phyloP scores from a whole-genome alignment of 129 eudicot genomes.

The Lonicera japonica region DNA sequence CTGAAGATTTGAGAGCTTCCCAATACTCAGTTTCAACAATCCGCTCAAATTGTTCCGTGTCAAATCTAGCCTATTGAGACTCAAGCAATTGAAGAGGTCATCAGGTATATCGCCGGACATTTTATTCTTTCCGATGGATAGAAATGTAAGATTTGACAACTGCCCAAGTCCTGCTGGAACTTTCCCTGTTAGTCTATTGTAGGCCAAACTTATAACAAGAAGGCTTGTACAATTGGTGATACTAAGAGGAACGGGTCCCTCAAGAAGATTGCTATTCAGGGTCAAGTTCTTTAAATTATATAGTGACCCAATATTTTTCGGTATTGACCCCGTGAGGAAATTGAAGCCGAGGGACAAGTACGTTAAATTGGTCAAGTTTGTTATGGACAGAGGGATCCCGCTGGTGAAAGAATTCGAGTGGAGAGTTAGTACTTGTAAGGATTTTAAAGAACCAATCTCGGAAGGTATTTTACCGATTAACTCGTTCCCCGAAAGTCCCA shows the following conservation, averaged over 20 bases:
- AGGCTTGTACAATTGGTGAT: slow-evolving; percentile 60
- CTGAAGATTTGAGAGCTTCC: slow-evolving; percentile 44
- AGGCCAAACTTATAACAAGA: slow-evolving; percentile 28
- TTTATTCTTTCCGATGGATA: slow-evolving; percentile 31
- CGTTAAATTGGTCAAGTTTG: slow-evolving; percentile 45
- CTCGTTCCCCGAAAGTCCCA: slow-evolving; percentile 50
- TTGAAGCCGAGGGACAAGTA: slow-evolving; percentile 44
- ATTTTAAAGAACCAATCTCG: slow-evolving; percentile 30
- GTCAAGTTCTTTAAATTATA: slow-evolving; percentile 51
- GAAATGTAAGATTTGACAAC: slow-evolving; percentile 42
- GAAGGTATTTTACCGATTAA: slow-evolving; percentile 51
- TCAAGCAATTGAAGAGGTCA: slow-evolving; percentile 51
- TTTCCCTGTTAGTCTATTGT: slow-evolving; percentile 38
- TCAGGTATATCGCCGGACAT: slow-evolving; percentile 56
- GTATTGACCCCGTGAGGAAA: slow-evolving; percentile 54
- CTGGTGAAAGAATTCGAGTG: slow-evolving; percentile 57
- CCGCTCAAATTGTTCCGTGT: slow-evolving; percentile 44
- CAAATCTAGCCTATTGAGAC: slow-evolving; percentile 32
- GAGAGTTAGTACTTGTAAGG: slow-evolving; percentile 43
- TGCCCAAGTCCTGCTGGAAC: slow-evolving; percentile 54
- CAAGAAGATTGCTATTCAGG: slow-evolving; percentile 35
- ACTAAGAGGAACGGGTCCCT: slow-evolving; percentile 53
- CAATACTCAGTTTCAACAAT: slow-evolving; percentile 37
- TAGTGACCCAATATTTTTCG: slow-evolving; percentile 59
- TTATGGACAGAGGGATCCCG: slow-evolving; percentile 49